These are phyloP conservation scores for Pisolithus albus DNA, from an alignment of 768 basidiomycete genomes.

Conservation along the genomic window DNA sequence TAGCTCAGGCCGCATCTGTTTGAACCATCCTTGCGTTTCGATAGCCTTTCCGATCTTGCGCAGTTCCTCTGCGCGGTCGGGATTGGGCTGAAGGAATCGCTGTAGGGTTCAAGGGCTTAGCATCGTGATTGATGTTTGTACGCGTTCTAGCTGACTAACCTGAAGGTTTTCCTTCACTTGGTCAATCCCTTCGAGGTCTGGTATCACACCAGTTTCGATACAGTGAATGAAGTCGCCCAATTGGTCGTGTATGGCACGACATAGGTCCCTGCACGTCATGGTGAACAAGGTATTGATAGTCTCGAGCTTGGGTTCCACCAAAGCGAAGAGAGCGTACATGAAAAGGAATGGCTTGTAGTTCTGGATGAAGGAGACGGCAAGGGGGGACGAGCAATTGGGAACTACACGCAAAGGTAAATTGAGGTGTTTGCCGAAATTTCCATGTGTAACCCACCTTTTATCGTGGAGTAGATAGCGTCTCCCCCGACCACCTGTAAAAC, in stretches of 20 bases:
- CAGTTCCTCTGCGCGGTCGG: not conserved
- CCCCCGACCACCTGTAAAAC: slow-evolving; percentile 8
- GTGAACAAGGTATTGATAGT: slow-evolving; percentile 16
- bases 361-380: not conserved
- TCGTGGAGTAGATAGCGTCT: slow-evolving; percentile 2
- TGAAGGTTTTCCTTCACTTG: slow-evolving; percentile 9
- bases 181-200: not conserved
- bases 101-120: not conserved
- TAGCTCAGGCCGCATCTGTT: no score
- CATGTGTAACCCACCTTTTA: slow-evolving; percentile 3
- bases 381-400: slow-evolving; percentile 10
- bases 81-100: slow-evolving; percentile 12
- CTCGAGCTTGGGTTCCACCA: slow-evolving; percentile 14
- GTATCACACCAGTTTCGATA: slow-evolving; percentile 14
- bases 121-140: no score
- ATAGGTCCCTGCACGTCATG: slow-evolving; percentile 16
- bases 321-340: slow-evolving; percentile 16
- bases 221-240: slow-evolving; percentile 16
- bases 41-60: no score
- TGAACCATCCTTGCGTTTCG: no score
- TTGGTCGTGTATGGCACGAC: slow-evolving; percentile 10
- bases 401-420: not conserved
- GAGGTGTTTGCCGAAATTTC: no score
- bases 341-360: slow-evolving; percentile 18
- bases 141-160: not conserved